Percentiles rank a stretch among this genome's conserved stretches.
phyloP scores from a whole-genome alignment of 768 basidiomycete species.

The Mrakia hoshinonis region DNA sequence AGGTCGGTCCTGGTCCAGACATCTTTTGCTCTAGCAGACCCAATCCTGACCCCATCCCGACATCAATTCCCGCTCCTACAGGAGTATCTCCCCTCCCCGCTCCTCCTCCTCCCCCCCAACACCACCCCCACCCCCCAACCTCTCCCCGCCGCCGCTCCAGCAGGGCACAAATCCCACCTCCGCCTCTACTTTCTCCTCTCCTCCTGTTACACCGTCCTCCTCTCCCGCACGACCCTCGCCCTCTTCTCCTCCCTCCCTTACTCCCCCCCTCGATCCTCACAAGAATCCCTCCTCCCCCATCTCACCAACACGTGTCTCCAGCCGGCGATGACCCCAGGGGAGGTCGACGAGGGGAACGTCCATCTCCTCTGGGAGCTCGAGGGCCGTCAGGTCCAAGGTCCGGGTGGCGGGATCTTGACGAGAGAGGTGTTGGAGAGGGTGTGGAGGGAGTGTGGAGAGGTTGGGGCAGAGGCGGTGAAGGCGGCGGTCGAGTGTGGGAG shows the following conservation, averaged over 20 bases:
- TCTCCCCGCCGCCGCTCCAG: no score
- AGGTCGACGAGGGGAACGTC: constrained; percentile 45
- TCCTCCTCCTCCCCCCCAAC: constrained; percentile 60
- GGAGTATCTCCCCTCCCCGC: constrained; percentile 75
- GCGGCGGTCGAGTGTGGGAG: constrained; percentile 70
- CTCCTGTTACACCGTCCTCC: constrained; percentile 67
- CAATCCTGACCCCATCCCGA: background rate
- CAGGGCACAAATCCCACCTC: constrained; percentile 69
- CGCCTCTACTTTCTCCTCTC: constrained; percentile 60
- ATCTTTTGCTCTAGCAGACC: background rate
- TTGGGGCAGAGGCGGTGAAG: constrained; percentile 66
- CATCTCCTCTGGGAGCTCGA: constrained; percentile 70
- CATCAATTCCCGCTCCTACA: constrained; percentile 40
- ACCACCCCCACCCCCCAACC: constrained; percentile 58
- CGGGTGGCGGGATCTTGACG: constrained; percentile 34
- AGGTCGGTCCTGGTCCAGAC: constrained; percentile 49
- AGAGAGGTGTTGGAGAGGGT: constrained; percentile 48
- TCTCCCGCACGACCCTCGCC: constrained; percentile 74
- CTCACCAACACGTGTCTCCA: constrained; percentile 91
- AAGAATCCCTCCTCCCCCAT: constrained; percentile 54
- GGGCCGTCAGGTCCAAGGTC: constrained; percentile 44
- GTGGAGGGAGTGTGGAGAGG: constrained; percentile 53
- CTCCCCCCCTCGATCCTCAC: constrained; percentile 42
- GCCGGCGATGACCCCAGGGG: constrained; percentile 31
- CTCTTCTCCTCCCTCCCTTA: constrained; percentile 78